These are phyloP conservation scores for Tetrastigma voinierianum DNA, from an alignment of 164 flowering plant species.

Conservation along the genomic window DNA sequence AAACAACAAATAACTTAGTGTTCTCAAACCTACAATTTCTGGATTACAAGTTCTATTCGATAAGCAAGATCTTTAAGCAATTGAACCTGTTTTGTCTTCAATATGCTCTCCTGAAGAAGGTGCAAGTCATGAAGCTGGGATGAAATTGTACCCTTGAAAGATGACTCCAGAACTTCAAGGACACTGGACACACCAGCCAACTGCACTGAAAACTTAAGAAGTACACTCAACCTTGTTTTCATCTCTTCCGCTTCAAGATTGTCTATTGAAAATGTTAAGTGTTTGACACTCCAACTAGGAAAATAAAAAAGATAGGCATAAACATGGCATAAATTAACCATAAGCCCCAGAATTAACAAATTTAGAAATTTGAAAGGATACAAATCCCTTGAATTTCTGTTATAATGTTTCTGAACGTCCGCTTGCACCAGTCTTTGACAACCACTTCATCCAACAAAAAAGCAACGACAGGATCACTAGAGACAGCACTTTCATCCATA, in stretches of 20 bases:
- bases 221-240: conserved; percentile 39
- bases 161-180: conserved; percentile 79
- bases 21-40: not conserved
- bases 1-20: not conserved
- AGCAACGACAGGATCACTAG: conserved; percentile 92
- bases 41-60: not conserved
- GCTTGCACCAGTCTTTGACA: conserved; percentile 95
- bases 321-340: conserved; percentile 5
- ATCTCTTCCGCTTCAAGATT: conserved; percentile 50
- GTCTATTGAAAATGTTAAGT: conserved; percentile 56
- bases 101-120: conserved; percentile 69
- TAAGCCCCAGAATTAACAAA: not conserved
- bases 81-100: conserved; percentile 84
- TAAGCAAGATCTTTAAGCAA: conserved; percentile 11
- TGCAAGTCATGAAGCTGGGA: conserved; percentile 73
- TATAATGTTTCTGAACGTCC: conserved; percentile 51
- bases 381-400: conserved; percentile 65
- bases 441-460: conserved; percentile 96
- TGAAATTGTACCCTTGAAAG: conserved; percentile 63
- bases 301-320: conserved; percentile 1
- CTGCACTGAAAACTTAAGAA: conserved; percentile 50
- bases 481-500: conserved; percentile 98
- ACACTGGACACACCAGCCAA: conserved; percentile 67
- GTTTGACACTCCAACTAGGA: not conserved
- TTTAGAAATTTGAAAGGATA: conserved; percentile 45